phyloP scores from a whole-genome alignment of 495 filamentous ascomycete species.

The Aspergillus baeticus region DNA sequence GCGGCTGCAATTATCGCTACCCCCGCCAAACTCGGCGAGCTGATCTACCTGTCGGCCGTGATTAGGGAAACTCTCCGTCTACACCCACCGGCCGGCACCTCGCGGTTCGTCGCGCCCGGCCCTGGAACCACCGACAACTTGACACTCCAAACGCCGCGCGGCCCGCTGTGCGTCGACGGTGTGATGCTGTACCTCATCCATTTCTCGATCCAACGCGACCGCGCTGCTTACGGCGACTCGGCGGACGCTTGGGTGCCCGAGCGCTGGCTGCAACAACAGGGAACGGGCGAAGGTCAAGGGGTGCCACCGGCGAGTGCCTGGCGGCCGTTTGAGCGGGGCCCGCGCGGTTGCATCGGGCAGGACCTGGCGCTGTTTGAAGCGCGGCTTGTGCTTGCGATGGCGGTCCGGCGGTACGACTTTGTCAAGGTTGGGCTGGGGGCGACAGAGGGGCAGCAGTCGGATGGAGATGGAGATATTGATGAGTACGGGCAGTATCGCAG shows the following conservation, averaged over 20 bases:
- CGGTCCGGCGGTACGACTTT: constrained; percentile 41
- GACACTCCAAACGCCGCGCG: constrained; percentile 19
- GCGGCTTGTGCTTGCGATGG: constrained; percentile 35
- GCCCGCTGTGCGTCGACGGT: constrained; percentile 32
- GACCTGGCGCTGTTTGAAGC: constrained; percentile 46
- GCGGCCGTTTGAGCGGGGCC: constrained; percentile 49
- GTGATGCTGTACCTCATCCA: constrained; percentile 26
- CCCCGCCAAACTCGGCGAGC: constrained; percentile 26
- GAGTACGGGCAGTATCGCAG: constrained; percentile 41
- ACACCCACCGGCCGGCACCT: constrained; percentile 40
- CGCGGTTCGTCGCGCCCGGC: constrained; percentile 32
- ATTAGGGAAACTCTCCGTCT: constrained; percentile 50
- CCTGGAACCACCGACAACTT: constrained; percentile 27
- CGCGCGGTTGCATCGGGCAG: constrained; percentile 51
- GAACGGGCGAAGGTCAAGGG: neutral
- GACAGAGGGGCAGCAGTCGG: constrained; percentile 20
- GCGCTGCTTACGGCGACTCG: constrained; percentile 16
- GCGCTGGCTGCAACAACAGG: constrained; percentile 22
- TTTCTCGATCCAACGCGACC: constrained; percentile 22
- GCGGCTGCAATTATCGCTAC: constrained; percentile 6
- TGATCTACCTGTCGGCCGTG: constrained; percentile 45
- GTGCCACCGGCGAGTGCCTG: constrained; percentile 34
- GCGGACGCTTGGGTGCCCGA: constrained; percentile 23
- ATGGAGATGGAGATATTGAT: constrained; percentile 25
- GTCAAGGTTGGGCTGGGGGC: constrained; percentile 45